Percentiles rank a stretch among this genome's conserved stretches.
Evolutionary conservation across 495 filamentous ascomycete genomes (phyloP).

Genomic region (Aspergillus nidulans): DNA sequence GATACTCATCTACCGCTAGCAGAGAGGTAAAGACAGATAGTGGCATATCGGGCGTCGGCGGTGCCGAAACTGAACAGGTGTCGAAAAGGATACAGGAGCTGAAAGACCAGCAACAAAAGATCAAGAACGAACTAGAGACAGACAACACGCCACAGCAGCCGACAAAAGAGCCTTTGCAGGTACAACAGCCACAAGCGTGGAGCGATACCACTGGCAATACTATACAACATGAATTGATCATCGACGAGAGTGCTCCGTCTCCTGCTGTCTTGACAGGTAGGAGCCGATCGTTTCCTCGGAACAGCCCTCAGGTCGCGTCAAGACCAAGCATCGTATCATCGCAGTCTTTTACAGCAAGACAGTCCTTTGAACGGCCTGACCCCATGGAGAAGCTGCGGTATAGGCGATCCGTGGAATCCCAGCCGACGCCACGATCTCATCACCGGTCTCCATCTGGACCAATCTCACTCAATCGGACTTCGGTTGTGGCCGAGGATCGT

Average conservation of each 20-base stretch:
- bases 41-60: slow-evolving; percentile 28
- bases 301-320: slow-evolving; percentile 41
- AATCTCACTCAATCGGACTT: slow-evolving; percentile 25
- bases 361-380: slow-evolving; percentile 35
- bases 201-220: slow-evolving; percentile 24
- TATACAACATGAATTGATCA: slow-evolving; percentile 20
- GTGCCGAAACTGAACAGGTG: slow-evolving; percentile 42
- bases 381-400: slow-evolving; percentile 31
- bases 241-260: slow-evolving; percentile 65
- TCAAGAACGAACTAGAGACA: slow-evolving; percentile 36
- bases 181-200: slow-evolving; percentile 22
- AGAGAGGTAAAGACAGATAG: slow-evolving; percentile 33
- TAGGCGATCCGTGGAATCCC: slow-evolving; percentile 34
- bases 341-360: slow-evolving; percentile 32
- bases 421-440: slow-evolving; percentile 35
- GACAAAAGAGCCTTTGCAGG: slow-evolving; percentile 22
- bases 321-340: slow-evolving; percentile 38
- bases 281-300: slow-evolving; percentile 47
- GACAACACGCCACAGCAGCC: slow-evolving; percentile 33
- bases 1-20: slow-evolving; percentile 38
- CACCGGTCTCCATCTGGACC: slow-evolving; percentile 39
- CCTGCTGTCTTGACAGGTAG: slow-evolving; percentile 56
- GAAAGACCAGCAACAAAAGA: slow-evolving; percentile 47
- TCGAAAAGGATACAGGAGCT: slow-evolving; percentile 48
- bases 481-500: slow-evolving; percentile 41